phyloP scores from a whole-genome alignment of 2,329 filamentous ascomycete species.

The Beauveria caledonica region DNA sequence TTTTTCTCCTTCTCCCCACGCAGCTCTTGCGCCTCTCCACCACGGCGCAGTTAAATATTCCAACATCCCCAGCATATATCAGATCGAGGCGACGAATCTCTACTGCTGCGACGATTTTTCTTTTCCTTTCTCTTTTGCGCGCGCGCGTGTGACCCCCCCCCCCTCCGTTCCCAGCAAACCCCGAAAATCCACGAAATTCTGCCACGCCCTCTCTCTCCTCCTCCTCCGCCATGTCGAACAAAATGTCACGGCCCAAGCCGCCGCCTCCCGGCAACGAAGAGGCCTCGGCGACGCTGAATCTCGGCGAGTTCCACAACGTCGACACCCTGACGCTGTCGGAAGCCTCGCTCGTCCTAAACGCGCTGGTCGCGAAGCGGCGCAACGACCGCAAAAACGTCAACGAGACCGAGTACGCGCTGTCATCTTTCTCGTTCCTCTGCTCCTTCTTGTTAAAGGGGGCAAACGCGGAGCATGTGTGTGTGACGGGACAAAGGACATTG shows the following conservation, averaged over 20 bases:
- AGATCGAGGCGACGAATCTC: background rate
- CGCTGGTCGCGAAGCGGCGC: conserved; percentile 71
- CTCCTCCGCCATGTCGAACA: conserved; percentile 26
- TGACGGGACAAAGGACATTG: background rate
- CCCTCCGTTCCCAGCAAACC: background rate
- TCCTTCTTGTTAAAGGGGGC: background rate
- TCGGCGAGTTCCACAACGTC: conserved; percentile 89
- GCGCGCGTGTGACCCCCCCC: background rate
- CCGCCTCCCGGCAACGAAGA: conserved; percentile 75
- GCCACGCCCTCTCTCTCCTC: background rate
- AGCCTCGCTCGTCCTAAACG: conserved; percentile 84
- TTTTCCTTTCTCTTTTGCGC: background rate
- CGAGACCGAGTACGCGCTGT: conserved; percentile 63
- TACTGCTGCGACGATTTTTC: background rate
- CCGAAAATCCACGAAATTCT: background rate
- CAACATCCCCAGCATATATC: background rate
- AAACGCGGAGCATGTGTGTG: background rate
- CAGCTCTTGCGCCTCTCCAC: conserved; percentile 7
- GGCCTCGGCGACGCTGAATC: conserved; percentile 68
- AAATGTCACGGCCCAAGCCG: conserved; percentile 60
- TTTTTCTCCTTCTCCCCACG: background rate
- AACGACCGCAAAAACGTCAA: conserved; percentile 75
- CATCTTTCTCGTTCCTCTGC: background rate
- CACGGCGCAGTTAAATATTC: background rate
- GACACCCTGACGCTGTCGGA: conserved; percentile 89